Base-by-base conservation (phyloP, 2,329 filamentous ascomycete genomes). In the Thermomyces lanuginosus region DNA sequence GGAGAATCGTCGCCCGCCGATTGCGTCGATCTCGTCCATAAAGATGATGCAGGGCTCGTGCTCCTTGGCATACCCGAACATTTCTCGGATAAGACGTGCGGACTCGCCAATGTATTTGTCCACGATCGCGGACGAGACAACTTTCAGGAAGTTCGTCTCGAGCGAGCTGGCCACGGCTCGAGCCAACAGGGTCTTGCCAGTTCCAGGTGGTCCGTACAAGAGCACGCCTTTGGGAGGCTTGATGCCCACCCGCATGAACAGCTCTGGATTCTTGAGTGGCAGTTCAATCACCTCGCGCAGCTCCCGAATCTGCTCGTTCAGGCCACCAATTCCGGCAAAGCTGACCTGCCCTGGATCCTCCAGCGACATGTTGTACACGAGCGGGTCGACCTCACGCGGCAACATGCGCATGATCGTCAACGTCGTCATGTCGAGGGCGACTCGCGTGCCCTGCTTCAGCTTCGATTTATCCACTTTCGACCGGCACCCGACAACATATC, bases 361-460 rank as follows among this genome's bases (percentile, higher is more conserved):
- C 43, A 98, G 60, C 11, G 89, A 98, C 89, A 98, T 98, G 66
- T 98, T 98, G 70, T 98, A 98, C 42, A 98, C 89, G 41, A 98
- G 67, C 11, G 89, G 89, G 50, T 98, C 89, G 50, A 98, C 91
- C 63, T 98, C 89, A 54, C 89, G 78, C 33, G 89, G 91, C 24
- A 98, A 68, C 89, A 98, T 98, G 48, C 89, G 81, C 89, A 98
- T 98, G 58, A 98, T 98, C 34, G 89, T 98, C 42, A 98, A 77
- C 11, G 89, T 98, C 27, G 89, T 98, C 89, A 98, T 98, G 49
- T 98, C 89, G 33, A 98, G 75, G 17, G 89, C 86, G 29, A 98
- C 89, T 48, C 89, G 81, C 15, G 86, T 93, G 45, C 91, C 91
- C 60, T 98, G 89, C 69, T 95, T 98, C 51, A 98, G 64, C 66